Evolutionary conservation across 768 basidiomycete species (phyloP).

Genomic region (Fomitopsis pulvina): DNA sequence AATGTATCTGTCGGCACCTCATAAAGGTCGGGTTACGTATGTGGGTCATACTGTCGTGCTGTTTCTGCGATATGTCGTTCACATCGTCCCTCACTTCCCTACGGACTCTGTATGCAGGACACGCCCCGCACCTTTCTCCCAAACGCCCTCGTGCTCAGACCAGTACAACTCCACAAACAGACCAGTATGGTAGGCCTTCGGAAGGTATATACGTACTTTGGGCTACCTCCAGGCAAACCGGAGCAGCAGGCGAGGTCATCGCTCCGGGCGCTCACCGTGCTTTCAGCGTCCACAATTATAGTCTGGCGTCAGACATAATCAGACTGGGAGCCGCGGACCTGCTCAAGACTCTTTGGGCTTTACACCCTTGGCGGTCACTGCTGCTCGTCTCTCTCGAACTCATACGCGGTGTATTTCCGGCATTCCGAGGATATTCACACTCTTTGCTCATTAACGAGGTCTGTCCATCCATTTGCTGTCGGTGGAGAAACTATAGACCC

Average conservation of each 20-base stretch:
- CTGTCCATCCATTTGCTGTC: constrained; percentile 18
- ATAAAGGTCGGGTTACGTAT: background rate
- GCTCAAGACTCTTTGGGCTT: constrained; percentile 38
- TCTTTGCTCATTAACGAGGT: constrained; percentile 84
- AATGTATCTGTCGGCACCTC: constrained; percentile 4
- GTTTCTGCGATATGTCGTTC: background rate
- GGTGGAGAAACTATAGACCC: background rate
- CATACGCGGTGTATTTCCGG: constrained; percentile 69
- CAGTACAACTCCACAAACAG: background rate
- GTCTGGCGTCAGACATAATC: constrained; percentile 49
- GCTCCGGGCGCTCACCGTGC: constrained; percentile 65
- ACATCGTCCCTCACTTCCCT: background rate
- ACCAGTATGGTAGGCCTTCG: background rate
- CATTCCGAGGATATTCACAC: constrained; percentile 81
- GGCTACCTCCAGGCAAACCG: constrained; percentile 1
- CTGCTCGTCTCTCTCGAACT: constrained; percentile 68
- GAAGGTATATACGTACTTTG: constrained; percentile 7
- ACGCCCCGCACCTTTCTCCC: background rate
- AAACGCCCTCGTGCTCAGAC: background rate
- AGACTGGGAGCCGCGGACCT: constrained; percentile 50
- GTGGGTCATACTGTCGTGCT: background rate
- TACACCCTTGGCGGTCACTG: constrained; percentile 65
- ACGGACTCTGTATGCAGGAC: background rate
- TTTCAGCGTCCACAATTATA: constrained; percentile 49
- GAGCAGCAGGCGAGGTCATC: constrained; percentile 12